Evolutionary conservation across 345 rosid genomes (phyloP).

Genomic region (Tarenaya hassleriana): DNA sequence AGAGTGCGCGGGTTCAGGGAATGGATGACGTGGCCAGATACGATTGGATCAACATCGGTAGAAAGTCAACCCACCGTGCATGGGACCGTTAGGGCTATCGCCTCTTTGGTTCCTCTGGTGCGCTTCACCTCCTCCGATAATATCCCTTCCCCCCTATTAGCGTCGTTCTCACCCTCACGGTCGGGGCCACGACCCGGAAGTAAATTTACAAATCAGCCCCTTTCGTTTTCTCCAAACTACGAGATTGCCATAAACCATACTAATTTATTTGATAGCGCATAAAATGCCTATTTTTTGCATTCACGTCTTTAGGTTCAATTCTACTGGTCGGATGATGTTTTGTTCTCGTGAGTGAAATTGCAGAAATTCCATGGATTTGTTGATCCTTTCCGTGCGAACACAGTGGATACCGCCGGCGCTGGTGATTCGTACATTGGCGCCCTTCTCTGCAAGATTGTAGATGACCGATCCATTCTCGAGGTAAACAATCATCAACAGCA

Average conservation of each 20-base stretch:
- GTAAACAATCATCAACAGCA: slow-evolving; percentile 26
- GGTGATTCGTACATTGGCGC: slow-evolving; percentile 98
- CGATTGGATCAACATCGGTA: slow-evolving; percentile 19
- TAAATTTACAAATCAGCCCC: no score
- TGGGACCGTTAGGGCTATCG: slow-evolving; percentile 20
- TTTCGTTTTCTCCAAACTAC: no score
- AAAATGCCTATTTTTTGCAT: no score
- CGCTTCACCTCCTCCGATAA: slow-evolving; percentile 31
- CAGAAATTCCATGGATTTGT: slow-evolving; percentile 78
- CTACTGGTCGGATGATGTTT: no score
- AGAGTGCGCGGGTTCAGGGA: slow-evolving; percentile 34
- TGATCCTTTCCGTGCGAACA: slow-evolving; percentile 72
- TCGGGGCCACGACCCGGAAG: no score
- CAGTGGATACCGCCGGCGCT: slow-evolving; percentile 95
- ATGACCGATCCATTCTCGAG: slow-evolving; percentile 73
- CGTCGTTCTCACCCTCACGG: no score
- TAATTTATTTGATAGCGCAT: no score
- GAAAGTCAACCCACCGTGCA: slow-evolving; percentile 31
- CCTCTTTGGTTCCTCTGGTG: slow-evolving; percentile 26
- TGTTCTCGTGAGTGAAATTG: slow-evolving; percentile 1
- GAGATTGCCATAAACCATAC: no score
- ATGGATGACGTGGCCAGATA: slow-evolving; percentile 28
- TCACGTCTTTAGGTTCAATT: no score
- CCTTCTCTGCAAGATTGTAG: slow-evolving; percentile 62
- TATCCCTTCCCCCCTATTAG: no score